Evolutionary conservation across 208 protist species (phyloP), one percentile per base, ranked within the genome.

Genomic region (Leishmania lainsoni): DNA sequence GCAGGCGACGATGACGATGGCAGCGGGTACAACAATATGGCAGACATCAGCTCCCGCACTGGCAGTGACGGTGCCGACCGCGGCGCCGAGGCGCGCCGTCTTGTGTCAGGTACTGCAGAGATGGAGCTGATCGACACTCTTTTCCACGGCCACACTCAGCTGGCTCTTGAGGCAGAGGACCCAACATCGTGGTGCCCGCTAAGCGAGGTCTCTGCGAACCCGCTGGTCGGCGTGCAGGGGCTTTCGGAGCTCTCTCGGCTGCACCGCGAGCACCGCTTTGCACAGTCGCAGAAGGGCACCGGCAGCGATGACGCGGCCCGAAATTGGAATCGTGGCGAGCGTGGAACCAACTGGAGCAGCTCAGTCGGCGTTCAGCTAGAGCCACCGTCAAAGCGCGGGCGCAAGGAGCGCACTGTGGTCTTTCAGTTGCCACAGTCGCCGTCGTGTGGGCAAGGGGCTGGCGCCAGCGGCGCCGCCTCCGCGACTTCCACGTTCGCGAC

Each of bases 81-180:
- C 42, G 76, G 76, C 58, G 75, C 78, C 26, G 92, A 82, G 56
- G 92, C 89, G 5, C 91, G 89, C 59, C 79, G 89, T 49, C 80
- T 98, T 17, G 92, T 94, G 45, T 89, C 87, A 5, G 94, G 93
- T 29, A 82, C 81, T 16, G 77, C 86, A 12, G 92, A 94, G 78
- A 78, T 98, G 79, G 87, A 94, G 74, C 83, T 86, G 49, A 86
- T 94, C 79, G 93, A 96, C 70, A 78, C 79, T 8, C 83, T 92
- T 20, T 90, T 93, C 65, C 74, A 72, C 78, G 73, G 75, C 8
- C 58, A 79, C 42, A 85, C 87, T 58, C 91, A 91, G 68, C 87
- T 96, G 51, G 93, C 92, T 8, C 87, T 97, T 22, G 93, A 95
- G 84, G 93, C 91, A 17, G 94, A 96, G 42, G 88, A 95, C 80